Base-by-base conservation (phyloP, 2,329 filamentous ascomycete species). In the Botryotinia calthae region DNA sequence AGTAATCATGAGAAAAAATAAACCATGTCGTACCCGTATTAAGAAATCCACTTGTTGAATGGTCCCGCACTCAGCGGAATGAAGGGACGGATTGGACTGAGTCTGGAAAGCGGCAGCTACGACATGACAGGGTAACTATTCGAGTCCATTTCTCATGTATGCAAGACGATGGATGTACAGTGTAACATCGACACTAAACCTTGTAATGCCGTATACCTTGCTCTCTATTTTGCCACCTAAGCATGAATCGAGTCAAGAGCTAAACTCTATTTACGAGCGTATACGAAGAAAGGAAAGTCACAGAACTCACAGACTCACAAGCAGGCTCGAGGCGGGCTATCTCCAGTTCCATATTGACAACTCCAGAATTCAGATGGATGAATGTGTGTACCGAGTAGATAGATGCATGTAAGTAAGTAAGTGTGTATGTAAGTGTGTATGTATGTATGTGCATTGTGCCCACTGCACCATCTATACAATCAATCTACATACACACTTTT, bases 161-260 rank as follows among this genome's bases (percentile, higher is more conserved):
- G 51, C 51, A 56, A 18, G n/a, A 56, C 51, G 40, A 64, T 64
- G 34, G 40, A 64, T 64, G 34, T 42, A 42, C 34, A 40, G 37
- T n/a, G 42, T 48, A n/a, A 31, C 16, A 66, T 66, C 63, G 44
- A 66, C 44, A 65, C 31, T 40, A 40, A 37, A 66, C 63, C 63
- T 51, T 40, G 44, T 54, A 31, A 66, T 66, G 48, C 31, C 10
- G 22, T 54, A 66, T 66, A 40, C 64, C 63, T 66, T 37, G 63
- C 25, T 40, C 22, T 9, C 28, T n/a, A 18, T 9, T n/a, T 40
- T 54, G 31, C 63, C 63, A 66, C 63, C 34, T n/a, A 12, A 18
- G 10, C 22, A 34, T 48, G 42, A 34, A 48, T 48, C 28, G 31
- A 48, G 44, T 34, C 14, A 65, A 14, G 64, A 25, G 46, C 46